Conservation (phyloP, 805 yeast species). For the Candida berthetii region DNA sequence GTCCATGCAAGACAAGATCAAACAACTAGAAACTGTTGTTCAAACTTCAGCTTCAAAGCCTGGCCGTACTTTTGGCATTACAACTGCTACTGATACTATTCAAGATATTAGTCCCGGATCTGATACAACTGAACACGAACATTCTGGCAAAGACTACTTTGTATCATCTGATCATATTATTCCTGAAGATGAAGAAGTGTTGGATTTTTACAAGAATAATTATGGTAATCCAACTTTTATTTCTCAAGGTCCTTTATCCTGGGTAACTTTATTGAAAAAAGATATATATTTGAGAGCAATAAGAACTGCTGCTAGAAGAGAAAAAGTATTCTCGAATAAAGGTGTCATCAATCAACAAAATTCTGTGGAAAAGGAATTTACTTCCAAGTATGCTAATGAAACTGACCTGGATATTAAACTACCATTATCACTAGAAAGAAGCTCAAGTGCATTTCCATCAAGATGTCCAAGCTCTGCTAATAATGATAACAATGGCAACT, state of each 20-base stretch:
- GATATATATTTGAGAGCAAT: constrained; percentile 17
- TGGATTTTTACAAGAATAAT: constrained; percentile 9
- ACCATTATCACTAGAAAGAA: too few species aligned
- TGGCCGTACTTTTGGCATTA: neutral
- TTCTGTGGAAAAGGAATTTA: neutral
- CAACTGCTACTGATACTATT: too few species aligned
- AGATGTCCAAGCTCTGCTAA: too few species aligned
- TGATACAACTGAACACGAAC: too few species aligned
- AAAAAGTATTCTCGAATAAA: neutral
- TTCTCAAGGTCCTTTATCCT: constrained; percentile 16
- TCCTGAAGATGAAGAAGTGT: constrained; percentile 1
- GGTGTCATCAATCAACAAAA: neutral
- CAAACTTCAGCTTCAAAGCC: neutral
- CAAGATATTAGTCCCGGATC: too few species aligned
- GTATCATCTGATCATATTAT: neutral
- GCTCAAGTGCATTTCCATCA: too few species aligned
- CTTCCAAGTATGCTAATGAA: constrained; percentile 2
- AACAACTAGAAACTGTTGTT: constrained; percentile 8
- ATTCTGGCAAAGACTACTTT: neutral
- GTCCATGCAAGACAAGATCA: neutral
- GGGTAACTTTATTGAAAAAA: constrained; percentile 18
- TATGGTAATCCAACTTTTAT: constrained; percentile 6
- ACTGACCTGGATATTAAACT: constrained; percentile 1
- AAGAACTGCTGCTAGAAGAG: constrained; percentile 3
- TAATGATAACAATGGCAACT: too few species aligned